A percentile compares a stretch with the other conserved stretches of the same genome.
phyloP scores from a whole-genome alignment of 495 filamentous ascomycete genomes.

The Pseudoneurospora amorphoporcata region DNA sequence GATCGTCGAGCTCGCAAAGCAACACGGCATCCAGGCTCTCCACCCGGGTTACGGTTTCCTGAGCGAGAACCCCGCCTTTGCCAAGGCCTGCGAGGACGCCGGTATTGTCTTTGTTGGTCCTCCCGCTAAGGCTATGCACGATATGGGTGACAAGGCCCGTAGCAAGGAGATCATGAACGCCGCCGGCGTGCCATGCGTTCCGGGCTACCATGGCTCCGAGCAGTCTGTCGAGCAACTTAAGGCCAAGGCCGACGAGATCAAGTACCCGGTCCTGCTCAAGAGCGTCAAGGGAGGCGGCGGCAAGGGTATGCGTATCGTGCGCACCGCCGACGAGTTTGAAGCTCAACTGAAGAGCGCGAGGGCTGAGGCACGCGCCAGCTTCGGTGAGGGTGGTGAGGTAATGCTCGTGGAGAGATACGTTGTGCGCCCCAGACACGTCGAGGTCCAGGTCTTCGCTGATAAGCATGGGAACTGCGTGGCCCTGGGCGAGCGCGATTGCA shows the following conservation, averaged over 20 bases:
- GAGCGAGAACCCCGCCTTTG: conserved; percentile 90
- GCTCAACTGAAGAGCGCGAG: conserved; percentile 78
- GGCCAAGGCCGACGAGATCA: conserved; percentile 65
- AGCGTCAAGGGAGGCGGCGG: conserved; percentile 94
- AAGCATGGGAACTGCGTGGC: conserved; percentile 76
- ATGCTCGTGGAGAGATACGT: conserved; percentile 98
- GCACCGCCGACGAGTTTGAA: conserved; percentile 62
- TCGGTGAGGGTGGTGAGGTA: conserved; percentile 76
- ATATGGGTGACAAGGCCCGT: conserved; percentile 94
- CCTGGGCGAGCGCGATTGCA: conserved; percentile 79
- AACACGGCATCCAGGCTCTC: conserved; percentile 75
- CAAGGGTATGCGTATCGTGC: conserved; percentile 97
- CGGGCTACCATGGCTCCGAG: conserved; percentile 84
- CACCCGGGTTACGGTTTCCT: conserved; percentile 98
- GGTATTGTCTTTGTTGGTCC: conserved; percentile 93
- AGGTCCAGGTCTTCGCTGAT: conserved; percentile 96
- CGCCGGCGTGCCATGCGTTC: conserved; percentile 90
- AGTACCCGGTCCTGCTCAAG: conserved; percentile 90
- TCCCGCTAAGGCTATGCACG: conserved; percentile 83
- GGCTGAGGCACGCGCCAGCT: conserved; percentile 80
- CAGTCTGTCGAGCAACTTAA: conserved; percentile 66
- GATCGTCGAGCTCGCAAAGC: conserved; percentile 79
- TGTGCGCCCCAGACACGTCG: conserved; percentile 85
- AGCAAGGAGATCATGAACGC: conserved; percentile 90
- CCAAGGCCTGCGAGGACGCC: conserved; percentile 76